Percentiles rank a stretch among this genome's conserved stretches.
These are phyloP conservation scores for Allium fistulosum DNA, from an alignment of 106 monocot genomes.

Conservation along the genomic window DNA sequence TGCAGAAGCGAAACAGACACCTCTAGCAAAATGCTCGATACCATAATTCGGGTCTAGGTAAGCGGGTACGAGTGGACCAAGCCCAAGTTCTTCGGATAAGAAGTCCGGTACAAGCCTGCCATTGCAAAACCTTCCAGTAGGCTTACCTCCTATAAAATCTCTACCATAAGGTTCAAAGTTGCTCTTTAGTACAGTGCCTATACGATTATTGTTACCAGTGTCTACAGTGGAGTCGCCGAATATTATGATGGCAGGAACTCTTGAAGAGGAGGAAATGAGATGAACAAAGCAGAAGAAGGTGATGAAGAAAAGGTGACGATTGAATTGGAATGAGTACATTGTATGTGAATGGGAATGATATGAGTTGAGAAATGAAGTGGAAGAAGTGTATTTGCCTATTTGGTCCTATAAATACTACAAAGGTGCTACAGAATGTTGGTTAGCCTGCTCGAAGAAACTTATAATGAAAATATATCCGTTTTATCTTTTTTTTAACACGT, in stretches of 20 bases:
- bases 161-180: slow-evolving; percentile 28
- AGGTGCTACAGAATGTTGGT: too few species aligned
- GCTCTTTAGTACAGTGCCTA: slow-evolving; percentile 12
- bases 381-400: too few species aligned
- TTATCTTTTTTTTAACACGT: too few species aligned
- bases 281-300: neutral
- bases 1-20: slow-evolving; percentile 33
- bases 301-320: too few species aligned
- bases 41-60: slow-evolving; percentile 23
- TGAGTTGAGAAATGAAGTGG: too few species aligned
- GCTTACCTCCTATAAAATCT: slow-evolving; percentile 15
- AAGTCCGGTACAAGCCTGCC: slow-evolving; percentile 26
- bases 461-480: too few species aligned
- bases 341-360: too few species aligned
- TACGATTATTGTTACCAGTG: slow-evolving; percentile 27
- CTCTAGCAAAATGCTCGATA: slow-evolving; percentile 18
- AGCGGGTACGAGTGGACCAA: slow-evolving; percentile 22
- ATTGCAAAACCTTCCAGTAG: slow-evolving; percentile 28
- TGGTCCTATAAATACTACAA: too few species aligned
- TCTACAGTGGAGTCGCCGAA: slow-evolving; percentile 34
- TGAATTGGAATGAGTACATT: too few species aligned
- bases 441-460: too few species aligned
- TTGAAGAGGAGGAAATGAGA: neutral
- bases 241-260: slow-evolving; percentile 23
- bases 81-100: slow-evolving; percentile 20